phyloP scores from a whole-genome alignment of 2,329 filamentous ascomycete species.

The Penicillium sp. region DNA sequence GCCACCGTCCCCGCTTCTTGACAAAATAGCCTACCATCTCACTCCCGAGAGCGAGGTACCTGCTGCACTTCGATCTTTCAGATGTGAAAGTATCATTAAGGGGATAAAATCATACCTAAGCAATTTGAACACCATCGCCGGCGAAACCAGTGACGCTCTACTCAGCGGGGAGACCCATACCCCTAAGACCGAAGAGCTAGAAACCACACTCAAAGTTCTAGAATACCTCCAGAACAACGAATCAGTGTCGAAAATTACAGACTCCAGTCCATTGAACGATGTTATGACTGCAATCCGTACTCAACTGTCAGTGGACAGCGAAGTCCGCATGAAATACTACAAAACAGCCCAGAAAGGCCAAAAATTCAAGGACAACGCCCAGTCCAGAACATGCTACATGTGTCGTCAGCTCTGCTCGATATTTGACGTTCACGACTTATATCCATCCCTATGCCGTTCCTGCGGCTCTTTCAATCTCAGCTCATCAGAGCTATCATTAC shows the following conservation, averaged over 20 bases:
- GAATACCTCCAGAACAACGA: constrained; percentile 18
- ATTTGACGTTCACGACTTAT: constrained; percentile 21
- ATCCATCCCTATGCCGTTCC: constrained; percentile 29
- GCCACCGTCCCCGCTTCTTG: constrained; percentile 4
- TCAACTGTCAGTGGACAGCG: constrained; percentile 8
- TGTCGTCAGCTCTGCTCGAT: constrained; percentile 26
- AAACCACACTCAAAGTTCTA: constrained; percentile 19
- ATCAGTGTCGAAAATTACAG: constrained; percentile 1
- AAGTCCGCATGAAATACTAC: constrained; percentile 1
- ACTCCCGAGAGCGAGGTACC: constrained; percentile 12
- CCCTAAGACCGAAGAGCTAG: constrained; percentile 13
- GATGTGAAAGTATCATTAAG: constrained; percentile 19
- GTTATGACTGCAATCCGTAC: constrained; percentile 7
- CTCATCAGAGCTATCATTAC: too few species aligned
- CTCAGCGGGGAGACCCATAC: constrained; percentile 2
- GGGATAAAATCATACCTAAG: constrained; percentile 18
- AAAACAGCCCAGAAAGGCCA: background rate
- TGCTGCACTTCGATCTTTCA: constrained; percentile 2
- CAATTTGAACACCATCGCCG: constrained; percentile 12
- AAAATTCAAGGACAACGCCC: background rate
- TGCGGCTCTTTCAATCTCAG: too few species aligned
- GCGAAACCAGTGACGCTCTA: background rate
- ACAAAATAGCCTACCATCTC: constrained; percentile 14
- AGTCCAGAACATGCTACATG: constrained; percentile 32
- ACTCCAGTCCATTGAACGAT: constrained; percentile 7